Evolutionary conservation across 345 rosid genomes (phyloP).

Genomic region (Euphorbia pulcherrima): DNA sequence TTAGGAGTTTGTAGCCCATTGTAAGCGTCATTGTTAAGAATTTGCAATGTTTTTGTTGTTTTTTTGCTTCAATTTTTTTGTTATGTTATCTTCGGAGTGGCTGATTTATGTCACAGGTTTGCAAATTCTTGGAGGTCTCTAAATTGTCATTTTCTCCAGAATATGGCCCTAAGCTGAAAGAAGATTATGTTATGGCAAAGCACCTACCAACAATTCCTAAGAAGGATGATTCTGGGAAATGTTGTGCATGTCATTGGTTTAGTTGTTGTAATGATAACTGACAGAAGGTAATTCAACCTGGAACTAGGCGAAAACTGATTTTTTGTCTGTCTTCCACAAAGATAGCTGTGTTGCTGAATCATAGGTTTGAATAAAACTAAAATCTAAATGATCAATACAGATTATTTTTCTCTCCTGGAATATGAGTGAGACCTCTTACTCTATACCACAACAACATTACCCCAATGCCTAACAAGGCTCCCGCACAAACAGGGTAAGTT

Average conservation of each 20-base stretch:
- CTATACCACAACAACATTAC: too few species aligned
- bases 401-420: constrained; percentile 3
- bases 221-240: constrained; percentile 54
- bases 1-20: not conserved
- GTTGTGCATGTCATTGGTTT: constrained; percentile 73
- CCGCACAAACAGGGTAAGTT: too few species aligned
- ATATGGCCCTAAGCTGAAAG: constrained; percentile 96
- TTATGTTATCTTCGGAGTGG: constrained; percentile 24
- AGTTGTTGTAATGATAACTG: constrained; percentile 93
- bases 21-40: constrained; percentile 1
- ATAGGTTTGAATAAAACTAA: not conserved
- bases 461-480: too few species aligned
- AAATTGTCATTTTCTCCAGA: constrained; percentile 86
- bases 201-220: constrained; percentile 73
- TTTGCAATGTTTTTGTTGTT: not conserved
- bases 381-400: not conserved
- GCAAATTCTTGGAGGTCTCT: constrained; percentile 98
- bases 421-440: not conserved
- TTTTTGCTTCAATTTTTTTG: constrained; percentile 4
- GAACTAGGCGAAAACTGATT: not conserved
- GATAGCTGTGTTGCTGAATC: not conserved
- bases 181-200: constrained; percentile 85
- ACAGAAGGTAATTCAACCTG: constrained; percentile 70
- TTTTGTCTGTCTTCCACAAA: not conserved
- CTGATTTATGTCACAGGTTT: constrained; percentile 55